A percentile compares a stretch with the other conserved stretches of the same genome.
Conservation (phyloP, 495 filamentous ascomycete genomes). For the Lasiosphaeriaceae sp. region DNA sequence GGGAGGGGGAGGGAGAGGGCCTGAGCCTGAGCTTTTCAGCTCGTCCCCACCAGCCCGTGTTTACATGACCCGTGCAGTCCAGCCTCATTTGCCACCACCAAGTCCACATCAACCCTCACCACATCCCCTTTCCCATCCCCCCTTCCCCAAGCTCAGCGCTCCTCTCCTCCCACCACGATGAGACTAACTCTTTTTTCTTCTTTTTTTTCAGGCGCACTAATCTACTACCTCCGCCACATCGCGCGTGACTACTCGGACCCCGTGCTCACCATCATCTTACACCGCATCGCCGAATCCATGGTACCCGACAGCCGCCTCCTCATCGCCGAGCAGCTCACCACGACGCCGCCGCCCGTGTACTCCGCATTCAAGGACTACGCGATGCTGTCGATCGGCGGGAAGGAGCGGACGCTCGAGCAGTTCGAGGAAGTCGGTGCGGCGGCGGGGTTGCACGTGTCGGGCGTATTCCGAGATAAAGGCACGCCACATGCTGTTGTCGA, state of each 20-base stretch:
- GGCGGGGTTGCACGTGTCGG: slow-evolving; percentile 29
- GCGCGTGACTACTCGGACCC: slow-evolving; percentile 35
- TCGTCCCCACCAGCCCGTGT: no score
- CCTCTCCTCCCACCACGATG: background rate
- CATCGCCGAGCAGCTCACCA: slow-evolving; percentile 34
- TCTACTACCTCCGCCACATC: slow-evolving; percentile 36
- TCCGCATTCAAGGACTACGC: slow-evolving; percentile 33
- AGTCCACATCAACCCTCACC: no score
- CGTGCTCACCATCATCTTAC: slow-evolving; percentile 24
- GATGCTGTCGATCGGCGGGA: slow-evolving; percentile 37
- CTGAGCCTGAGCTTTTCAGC: no score
- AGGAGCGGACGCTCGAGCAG: slow-evolving; percentile 33
- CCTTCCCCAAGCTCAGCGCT: background rate
- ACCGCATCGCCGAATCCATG: slow-evolving; percentile 21
- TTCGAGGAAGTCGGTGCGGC: slow-evolving; percentile 22
- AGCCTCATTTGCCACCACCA: no score
- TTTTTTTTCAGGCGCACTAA: slow-evolving; percentile 27
- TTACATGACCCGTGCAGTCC: no score
- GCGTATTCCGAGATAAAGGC: slow-evolving; percentile 23
- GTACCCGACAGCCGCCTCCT: slow-evolving; percentile 24
- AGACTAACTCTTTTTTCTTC: background rate
- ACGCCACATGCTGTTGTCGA: slow-evolving; percentile 28
- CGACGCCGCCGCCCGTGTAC: slow-evolving; percentile 21
- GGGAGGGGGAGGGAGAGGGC: no score
- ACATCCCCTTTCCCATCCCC: background rate